These are phyloP conservation scores for Cocos nucifera DNA, from an alignment of 176 grass and related monocot species.

Conservation along the genomic window DNA sequence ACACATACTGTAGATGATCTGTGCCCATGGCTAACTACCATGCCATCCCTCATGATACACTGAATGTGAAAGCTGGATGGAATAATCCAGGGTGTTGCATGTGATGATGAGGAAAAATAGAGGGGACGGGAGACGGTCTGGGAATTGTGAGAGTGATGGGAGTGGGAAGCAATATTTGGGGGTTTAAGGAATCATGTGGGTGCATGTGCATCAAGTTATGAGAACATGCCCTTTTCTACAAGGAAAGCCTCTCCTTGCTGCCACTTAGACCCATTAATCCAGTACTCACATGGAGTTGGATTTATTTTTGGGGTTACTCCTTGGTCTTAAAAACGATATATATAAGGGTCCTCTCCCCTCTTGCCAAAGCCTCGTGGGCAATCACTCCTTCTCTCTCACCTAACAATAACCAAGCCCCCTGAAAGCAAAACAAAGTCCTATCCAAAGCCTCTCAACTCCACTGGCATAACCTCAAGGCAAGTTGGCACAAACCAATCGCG, in stretches of 20 bases:
- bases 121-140: neutral
- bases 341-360: neutral
- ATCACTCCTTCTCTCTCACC: too few species aligned
- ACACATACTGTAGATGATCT: too few species aligned
- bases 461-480: too few species aligned
- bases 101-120: neutral
- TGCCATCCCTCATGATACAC: too few species aligned
- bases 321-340: neutral
- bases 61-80: neutral
- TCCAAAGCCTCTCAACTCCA: too few species aligned
- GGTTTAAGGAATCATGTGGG: slow-evolving; percentile 6
- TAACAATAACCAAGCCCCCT: too few species aligned
- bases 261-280: too few species aligned
- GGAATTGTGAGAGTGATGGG: neutral
- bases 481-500: too few species aligned
- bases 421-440: too few species aligned
- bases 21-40: too few species aligned
- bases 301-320: neutral
- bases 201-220: slow-evolving; percentile 5
- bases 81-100: slow-evolving; percentile 1
- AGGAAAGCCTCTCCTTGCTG: neutral
- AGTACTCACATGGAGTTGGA: too few species aligned
- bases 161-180: neutral
- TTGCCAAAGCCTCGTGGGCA: too few species aligned
- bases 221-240: neutral